A percentile compares a stretch with the other conserved stretches of the same genome.
These are phyloP conservation scores for Trapa incisa DNA, from an alignment of 345 rosid species.

Conservation along the genomic window DNA sequence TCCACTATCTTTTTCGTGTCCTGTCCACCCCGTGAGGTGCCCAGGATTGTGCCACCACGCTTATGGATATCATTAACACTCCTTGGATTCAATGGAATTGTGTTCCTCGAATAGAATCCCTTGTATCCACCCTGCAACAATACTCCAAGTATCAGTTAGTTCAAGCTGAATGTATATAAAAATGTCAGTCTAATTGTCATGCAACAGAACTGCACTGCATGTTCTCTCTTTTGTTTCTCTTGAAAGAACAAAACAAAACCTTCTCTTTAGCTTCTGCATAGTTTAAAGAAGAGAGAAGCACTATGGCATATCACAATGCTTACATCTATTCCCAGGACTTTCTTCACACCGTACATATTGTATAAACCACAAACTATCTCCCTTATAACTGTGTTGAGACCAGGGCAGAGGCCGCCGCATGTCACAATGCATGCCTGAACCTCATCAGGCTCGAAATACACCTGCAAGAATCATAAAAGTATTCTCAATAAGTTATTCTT, in stretches of 20 bases:
- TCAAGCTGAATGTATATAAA: too few species aligned
- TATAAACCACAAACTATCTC: conserved; percentile 67
- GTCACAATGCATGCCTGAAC: conserved; percentile 84
- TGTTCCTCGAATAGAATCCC: conserved; percentile 80
- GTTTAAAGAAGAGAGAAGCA: too few species aligned
- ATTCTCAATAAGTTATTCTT: not conserved
- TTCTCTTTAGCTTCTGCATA: too few species aligned
- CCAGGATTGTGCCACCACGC: conserved; percentile 82
- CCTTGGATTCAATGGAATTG: conserved; percentile 51
- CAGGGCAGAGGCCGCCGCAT: conserved; percentile 93
- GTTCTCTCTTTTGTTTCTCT: too few species aligned
- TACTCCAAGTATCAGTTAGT: not conserved
- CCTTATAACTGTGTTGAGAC: conserved; percentile 81
- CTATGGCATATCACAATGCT: conserved; percentile 10
- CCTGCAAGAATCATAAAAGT: conserved; percentile 21
- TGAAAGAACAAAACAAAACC: too few species aligned
- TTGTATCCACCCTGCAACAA: conserved; percentile 69
- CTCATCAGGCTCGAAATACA: conserved; percentile 66
- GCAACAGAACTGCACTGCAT: too few species aligned
- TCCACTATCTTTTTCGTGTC: conserved; percentile 79
- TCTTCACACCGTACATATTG: conserved; percentile 73
- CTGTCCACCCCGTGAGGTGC: conserved; percentile 87
- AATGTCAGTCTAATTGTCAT: not conserved
- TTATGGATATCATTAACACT: conserved; percentile 79
- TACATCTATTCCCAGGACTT: conserved; percentile 74